Evolutionary conservation across 208 protist species (phyloP), one percentile per base, ranked within the genome.

Genomic region (Leishmania gerbilli): DNA sequence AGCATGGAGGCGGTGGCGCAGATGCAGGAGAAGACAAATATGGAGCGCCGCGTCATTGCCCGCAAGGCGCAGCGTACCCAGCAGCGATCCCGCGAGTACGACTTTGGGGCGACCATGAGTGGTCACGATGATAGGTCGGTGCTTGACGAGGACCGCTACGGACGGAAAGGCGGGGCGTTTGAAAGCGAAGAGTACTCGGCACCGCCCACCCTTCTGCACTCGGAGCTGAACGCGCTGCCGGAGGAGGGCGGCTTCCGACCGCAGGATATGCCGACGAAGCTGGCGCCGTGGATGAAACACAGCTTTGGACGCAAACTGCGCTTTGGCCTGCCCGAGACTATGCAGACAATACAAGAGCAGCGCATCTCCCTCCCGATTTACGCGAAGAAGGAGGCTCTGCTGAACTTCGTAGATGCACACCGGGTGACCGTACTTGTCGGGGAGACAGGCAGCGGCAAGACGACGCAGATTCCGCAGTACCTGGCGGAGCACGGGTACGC

Each of bases 361-460:
- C 90, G 97, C 53, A 78, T 84, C 56, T 83, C 87, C 37, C 92
- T 99, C 47, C 99, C 99, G 62, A 99, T 99, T 75, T 99, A 95
- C 89, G 86, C 90, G 67, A 92, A 98, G 51, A 87, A 95, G n/a
- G 88, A 98, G 42, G 88, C 94, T 64, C 90, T 99, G 34, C 55
- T 99, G 9, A 81, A 90, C 62, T 86, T 93, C 74, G 87, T 99
- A 2, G 91, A 96, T 81, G 77, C 80, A 4, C 95, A 98, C 83
- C 83, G 76, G 24, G 92, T 99, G 31, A 93, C 98, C 1, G 92
- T 99, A 34, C 84, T 99, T 56, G 95, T 98, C 15, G 98, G 97
- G 42, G 98, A 99, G 78, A 99, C 99, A 0, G 99, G 98, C 31
- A 97, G 93, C 79, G 99, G 99, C 71, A 99, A 99, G 87, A 99